Evolutionary conservation across 257 asterid species (phyloP), one percentile per base, ranked within the genome.

Genomic region (Nyctanthes arbortristis): DNA sequence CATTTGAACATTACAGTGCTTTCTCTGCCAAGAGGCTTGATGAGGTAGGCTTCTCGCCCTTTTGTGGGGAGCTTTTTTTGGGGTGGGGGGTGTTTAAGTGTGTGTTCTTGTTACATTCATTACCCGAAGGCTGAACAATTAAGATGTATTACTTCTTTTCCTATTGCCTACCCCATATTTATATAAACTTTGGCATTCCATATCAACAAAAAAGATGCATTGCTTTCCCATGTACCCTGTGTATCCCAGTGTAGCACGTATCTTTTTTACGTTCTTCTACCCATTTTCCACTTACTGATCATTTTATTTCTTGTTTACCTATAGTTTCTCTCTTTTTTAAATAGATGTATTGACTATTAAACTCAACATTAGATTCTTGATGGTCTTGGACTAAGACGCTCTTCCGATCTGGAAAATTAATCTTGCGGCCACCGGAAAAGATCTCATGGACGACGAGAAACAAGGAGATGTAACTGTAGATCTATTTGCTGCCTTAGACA

Each of bases 381-480:
- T 68, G 64, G 33, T 65, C 63, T 75, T 72, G 61, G 45, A 75
- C 36, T 65, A 73, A 58, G 88, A 94, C 97, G 99, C 99, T 57
- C 89, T 82, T 78, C 91, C 83, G 81, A 94, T 94, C 83, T 97
- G 99, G 70, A 91, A 87, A 83, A 94, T 94, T 67, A 94, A 94
- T 86, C 97, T 94, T 75, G 99, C 99, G 82, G 99, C 99, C 73
- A 94, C 93, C 64, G 99, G 99, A 45, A 94, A 94, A 86, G 99
- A 94, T 85, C 97, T 94, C 74, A 94, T 94, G 99, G 99, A 94
- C 71, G 99, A 91, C 22, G 97, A 94, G 73, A 91, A 94, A 85
- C 96, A 75, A 86, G 96, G 97, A 73, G 99, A 94, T 71, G 97
- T 94, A 55, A 88, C 93, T 9, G 97, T 94, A 43, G 99, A 91